These are phyloP conservation scores for Papiliotrema laurentii DNA, from an alignment of 1,284 basidiomycete species.

Conservation along the genomic window DNA sequence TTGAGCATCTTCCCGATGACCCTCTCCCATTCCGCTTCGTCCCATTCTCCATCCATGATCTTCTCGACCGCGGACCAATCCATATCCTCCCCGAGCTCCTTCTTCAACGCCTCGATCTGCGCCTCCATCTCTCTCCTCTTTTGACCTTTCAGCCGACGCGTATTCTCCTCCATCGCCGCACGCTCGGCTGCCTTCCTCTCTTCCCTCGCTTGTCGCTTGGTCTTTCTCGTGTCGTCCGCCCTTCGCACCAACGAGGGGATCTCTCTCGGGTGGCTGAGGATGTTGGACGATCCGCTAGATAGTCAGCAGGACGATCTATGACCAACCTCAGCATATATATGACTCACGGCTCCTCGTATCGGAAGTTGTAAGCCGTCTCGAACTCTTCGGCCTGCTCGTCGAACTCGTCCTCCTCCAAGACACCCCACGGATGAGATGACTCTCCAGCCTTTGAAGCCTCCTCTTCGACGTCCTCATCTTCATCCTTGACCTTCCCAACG, in stretches of 20 bases:
- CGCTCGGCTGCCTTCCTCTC: slow-evolving; percentile 75
- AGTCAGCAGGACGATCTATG: neutral
- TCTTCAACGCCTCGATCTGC: slow-evolving; percentile 63
- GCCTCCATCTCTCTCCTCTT: slow-evolving; percentile 77
- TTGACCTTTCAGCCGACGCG: slow-evolving; percentile 69
- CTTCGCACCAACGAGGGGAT: slow-evolving; percentile 68
- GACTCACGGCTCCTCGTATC: slow-evolving; percentile 85
- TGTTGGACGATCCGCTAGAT: slow-evolving; percentile 63
- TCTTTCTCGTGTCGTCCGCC: slow-evolving; percentile 71
- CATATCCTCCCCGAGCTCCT: slow-evolving; percentile 56
- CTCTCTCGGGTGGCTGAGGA: slow-evolving; percentile 72
- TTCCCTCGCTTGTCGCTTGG: slow-evolving; percentile 69
- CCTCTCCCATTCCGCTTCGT: slow-evolving; percentile 45
- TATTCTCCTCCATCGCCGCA: slow-evolving; percentile 69
- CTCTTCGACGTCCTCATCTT: slow-evolving; percentile 21
- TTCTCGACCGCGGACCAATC: slow-evolving; percentile 50
- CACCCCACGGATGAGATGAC: slow-evolving; percentile 44
- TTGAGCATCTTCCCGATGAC: slow-evolving; percentile 37
- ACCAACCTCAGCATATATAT: neutral
- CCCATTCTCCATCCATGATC: slow-evolving; percentile 45
- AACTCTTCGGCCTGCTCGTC: slow-evolving; percentile 68
- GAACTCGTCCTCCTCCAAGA: slow-evolving; percentile 56
- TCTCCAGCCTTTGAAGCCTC: slow-evolving; percentile 35
- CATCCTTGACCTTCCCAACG: slow-evolving; percentile 48
- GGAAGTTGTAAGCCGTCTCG: slow-evolving; percentile 85